Percentiles rank a stretch among this genome's conserved stretches.
Conservation (phyloP, 148 eudicot species). For the Vaccinium macrocarpon region DNA sequence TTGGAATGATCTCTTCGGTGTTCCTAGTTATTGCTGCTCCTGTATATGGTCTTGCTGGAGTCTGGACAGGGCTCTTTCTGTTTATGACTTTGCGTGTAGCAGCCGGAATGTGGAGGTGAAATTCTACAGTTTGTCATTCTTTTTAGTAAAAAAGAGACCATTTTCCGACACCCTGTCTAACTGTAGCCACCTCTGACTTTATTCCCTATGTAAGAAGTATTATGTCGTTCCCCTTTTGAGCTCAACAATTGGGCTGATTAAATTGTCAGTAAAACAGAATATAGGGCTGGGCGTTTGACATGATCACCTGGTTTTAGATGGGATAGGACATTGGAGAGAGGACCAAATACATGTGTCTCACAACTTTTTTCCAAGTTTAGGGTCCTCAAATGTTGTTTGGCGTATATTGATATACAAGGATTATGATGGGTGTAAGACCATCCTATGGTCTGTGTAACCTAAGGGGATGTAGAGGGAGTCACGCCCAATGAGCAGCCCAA, state of each 20-base stretch:
- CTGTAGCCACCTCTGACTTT: background rate
- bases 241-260: background rate
- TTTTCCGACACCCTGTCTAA: slow-evolving; percentile 1
- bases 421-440: background rate
- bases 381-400: background rate
- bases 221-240: background rate
- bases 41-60: slow-evolving; percentile 68
- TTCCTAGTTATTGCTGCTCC: slow-evolving; percentile 66
- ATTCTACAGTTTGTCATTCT: background rate
- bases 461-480: background rate
- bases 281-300: background rate
- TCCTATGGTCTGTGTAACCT: no score
- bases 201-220: background rate
- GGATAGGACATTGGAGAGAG: background rate
- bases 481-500: background rate
- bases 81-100: slow-evolving; percentile 87
- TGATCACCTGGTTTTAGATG: background rate
- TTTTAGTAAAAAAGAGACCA: background rate
- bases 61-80: slow-evolving; percentile 84
- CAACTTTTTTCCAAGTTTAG: background rate
- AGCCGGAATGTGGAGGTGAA: slow-evolving; percentile 86
- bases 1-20: slow-evolving; percentile 58
- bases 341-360: background rate
- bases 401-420: background rate
- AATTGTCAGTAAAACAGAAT: background rate